phyloP scores from a whole-genome alignment of 331 rosid species.

The Prunus yedoensis region DNA sequence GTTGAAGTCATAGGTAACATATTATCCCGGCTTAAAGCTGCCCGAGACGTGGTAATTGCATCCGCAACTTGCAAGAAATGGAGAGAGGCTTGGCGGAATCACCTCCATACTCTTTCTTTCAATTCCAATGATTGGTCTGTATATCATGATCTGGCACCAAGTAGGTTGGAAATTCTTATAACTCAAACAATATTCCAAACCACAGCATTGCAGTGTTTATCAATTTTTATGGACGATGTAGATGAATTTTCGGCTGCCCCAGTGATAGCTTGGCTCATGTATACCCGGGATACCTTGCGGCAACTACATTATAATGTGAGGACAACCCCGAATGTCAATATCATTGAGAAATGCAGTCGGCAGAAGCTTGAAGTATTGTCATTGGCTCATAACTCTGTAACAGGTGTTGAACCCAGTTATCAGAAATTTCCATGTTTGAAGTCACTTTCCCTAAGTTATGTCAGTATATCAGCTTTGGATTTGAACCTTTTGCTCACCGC shows the following conservation, averaged over 20 bases:
- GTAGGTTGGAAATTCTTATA: conserved; percentile 46
- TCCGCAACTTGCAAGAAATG: conserved; percentile 43
- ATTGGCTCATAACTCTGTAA: conserved; percentile 36
- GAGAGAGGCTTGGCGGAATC: conserved; percentile 45
- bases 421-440: conserved; percentile 45
- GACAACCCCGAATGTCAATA: conserved; percentile 39
- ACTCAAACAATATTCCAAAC: conserved; percentile 56
- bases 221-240: conserved; percentile 45
- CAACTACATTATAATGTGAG: conserved; percentile 36
- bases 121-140: conserved; percentile 43
- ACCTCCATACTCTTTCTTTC: conserved; percentile 45
- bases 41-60: conserved; percentile 48
- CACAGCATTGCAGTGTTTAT: conserved; percentile 34
- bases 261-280: conserved; percentile 52
- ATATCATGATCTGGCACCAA: conserved; percentile 34
- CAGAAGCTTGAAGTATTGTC: conserved; percentile 38
- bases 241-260: conserved; percentile 47
- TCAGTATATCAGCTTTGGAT: conserved; percentile 44
- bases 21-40: conserved; percentile 41
- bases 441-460: conserved; percentile 34
- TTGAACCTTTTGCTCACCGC: conserved; percentile 51
- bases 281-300: conserved; percentile 37
- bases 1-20: conserved; percentile 55
- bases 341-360: conserved; percentile 41
- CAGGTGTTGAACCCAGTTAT: conserved; percentile 41